Evolutionary conservation across 2,329 filamentous ascomycete genomes (phyloP).

Genomic region (Ascomycota sp.): DNA sequence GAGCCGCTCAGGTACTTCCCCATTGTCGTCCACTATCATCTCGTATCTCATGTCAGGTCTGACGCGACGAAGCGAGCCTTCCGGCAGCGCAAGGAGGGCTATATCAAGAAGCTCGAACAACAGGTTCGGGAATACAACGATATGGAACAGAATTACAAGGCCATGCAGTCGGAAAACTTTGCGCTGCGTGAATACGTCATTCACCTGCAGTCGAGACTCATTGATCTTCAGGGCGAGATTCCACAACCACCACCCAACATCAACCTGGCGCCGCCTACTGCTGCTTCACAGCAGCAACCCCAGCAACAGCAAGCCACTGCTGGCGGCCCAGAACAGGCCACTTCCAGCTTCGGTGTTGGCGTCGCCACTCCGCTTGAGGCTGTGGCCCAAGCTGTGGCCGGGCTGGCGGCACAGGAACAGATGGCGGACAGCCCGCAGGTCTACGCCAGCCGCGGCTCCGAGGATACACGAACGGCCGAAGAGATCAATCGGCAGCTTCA

Average conservation of each 20-base stretch:
- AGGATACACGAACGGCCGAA: constrained; percentile 25
- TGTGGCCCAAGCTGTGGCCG: constrained; percentile 26
- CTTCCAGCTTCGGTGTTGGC: constrained; percentile 10
- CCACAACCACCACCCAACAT: constrained; percentile 66
- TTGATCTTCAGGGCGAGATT: constrained; percentile 64
- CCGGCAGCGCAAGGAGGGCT: constrained; percentile 88
- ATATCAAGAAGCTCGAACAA: constrained; percentile 92
- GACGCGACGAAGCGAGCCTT: constrained; percentile 52
- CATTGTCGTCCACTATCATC: too few relatives aligned
- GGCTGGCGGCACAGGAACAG: constrained; percentile 19
- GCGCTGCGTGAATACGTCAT: constrained; percentile 81
- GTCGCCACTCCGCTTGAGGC: constrained; percentile 21
- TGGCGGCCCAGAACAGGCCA: constrained; percentile 7
- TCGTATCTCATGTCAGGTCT: too few relatives aligned
- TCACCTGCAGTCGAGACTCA: constrained; percentile 62
- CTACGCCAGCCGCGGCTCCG: constrained; percentile 13
- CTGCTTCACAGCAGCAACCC: constrained; percentile 5
- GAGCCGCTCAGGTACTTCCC: constrained; percentile 64
- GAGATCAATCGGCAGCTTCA: constrained; percentile 33
- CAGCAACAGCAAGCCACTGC: constrained; percentile 2
- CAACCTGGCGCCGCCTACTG: constrained; percentile 28
- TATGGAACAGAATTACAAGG: constrained; percentile 56
- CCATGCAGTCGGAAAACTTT: constrained; percentile 74
- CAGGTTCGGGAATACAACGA: constrained; percentile 63
- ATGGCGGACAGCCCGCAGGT: constrained; percentile 14